These are phyloP conservation scores for Fusarium sp. DNA, from an alignment of 2,329 filamentous ascomycete species.

Conservation along the genomic window DNA sequence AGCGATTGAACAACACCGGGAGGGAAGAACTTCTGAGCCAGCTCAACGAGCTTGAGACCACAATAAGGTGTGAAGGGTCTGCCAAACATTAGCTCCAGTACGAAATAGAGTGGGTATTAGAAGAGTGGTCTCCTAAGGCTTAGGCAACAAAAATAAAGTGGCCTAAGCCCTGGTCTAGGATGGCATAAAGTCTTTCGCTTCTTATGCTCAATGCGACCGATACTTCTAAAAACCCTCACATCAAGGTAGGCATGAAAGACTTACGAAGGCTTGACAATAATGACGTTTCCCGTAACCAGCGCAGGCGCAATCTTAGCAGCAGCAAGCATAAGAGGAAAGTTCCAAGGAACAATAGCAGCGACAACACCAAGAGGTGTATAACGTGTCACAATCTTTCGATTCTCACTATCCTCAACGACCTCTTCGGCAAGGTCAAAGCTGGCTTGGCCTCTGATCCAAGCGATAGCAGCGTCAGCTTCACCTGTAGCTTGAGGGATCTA, in stretches of 20 bases:
- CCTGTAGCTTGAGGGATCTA: constrained; percentile 39
- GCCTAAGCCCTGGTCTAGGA: too few species aligned
- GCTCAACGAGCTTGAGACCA: constrained; percentile 68
- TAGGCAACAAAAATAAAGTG: rapidly evolving
- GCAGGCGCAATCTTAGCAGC: constrained; percentile 67
- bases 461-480: constrained; percentile 42
- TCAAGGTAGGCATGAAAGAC: too few species aligned
- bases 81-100: rapidly evolving
- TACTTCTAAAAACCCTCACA: too few species aligned
- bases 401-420: constrained; percentile 53
- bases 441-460: constrained; percentile 47
- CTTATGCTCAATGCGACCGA: too few species aligned
- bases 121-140: background rate
- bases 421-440: constrained; percentile 49
- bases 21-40: constrained; percentile 68
- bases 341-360: constrained; percentile 65
- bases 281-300: constrained; percentile 65
- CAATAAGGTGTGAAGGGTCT: constrained; percentile 67
- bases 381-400: constrained; percentile 46
- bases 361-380: constrained; percentile 57
- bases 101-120: rapidly evolving
- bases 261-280: constrained; percentile 66
- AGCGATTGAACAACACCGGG: constrained; percentile 71
- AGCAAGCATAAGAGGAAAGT: constrained; percentile 65
- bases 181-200: background rate